Percentiles rank a stretch among this genome's conserved stretches.
phyloP scores from a whole-genome alignment of 768 basidiomycete species.

The Tulasnella sp. region DNA sequence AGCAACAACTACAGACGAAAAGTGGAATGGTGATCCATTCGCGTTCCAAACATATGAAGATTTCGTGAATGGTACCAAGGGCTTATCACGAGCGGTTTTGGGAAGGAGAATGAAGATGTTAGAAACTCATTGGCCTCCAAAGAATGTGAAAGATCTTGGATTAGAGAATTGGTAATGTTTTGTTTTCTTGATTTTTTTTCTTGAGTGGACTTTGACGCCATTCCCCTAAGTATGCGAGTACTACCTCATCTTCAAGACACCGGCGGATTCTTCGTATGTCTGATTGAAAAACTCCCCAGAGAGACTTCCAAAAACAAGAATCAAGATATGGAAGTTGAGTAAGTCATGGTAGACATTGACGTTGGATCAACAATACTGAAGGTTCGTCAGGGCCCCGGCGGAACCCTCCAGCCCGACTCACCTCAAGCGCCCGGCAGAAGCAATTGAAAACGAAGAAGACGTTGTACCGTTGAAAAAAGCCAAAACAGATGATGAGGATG shows the following conservation, averaged over 20 bases:
- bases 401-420: neutral
- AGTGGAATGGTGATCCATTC: slow-evolving; percentile 6
- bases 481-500: neutral
- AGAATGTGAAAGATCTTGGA: slow-evolving; percentile 43
- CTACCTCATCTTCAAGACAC: slow-evolving; percentile 94
- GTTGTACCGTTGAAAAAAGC: slow-evolving; percentile 14
- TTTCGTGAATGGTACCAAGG: slow-evolving; percentile 37
- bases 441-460: neutral
- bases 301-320: neutral
- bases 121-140: slow-evolving; percentile 65
- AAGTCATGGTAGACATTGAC: too few relatives aligned
- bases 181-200: neutral
- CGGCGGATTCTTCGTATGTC: slow-evolving; percentile 93
- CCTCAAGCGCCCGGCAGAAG: neutral
- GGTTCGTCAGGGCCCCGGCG: neutral
- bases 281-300: slow-evolving; percentile 2
- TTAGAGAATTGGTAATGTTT: slow-evolving; percentile 57
- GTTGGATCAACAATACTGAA: neutral
- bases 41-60: slow-evolving; percentile 49
- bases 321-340: too few relatives aligned
- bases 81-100: too few relatives aligned
- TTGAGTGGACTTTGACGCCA: neutral
- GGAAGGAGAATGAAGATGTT: slow-evolving; percentile 52
- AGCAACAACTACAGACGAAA: neutral
- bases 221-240: slow-evolving; percentile 53